phyloP scores from a whole-genome alignment of 768 basidiomycete species.

The Rhizopogon rudus region DNA sequence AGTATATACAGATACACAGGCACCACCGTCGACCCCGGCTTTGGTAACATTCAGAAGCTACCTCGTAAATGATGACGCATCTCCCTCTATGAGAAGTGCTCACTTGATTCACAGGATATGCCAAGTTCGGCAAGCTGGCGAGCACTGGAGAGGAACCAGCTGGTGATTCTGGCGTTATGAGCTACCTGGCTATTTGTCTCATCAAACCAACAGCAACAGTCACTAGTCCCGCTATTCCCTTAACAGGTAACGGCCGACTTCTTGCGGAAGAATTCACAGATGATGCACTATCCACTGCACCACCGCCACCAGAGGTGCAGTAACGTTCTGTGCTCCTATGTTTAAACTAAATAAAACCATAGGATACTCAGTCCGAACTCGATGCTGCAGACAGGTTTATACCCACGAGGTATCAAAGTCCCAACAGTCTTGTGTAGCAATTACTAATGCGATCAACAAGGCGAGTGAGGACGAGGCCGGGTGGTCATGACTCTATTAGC shows the following conservation, averaged over 20 bases:
- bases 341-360: background rate
- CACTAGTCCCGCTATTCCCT: conserved; percentile 6
- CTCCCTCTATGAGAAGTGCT: background rate
- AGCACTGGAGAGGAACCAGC: conserved; percentile 23
- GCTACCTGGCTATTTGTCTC: conserved; percentile 4
- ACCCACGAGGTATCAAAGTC: conserved; percentile 42
- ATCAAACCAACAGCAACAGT: conserved; percentile 7
- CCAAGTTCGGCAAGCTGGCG: conserved; percentile 56
- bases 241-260: conserved; percentile 2
- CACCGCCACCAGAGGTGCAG: conserved; percentile 26
- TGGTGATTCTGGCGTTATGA: conserved; percentile 9
- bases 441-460: conserved; percentile 9
- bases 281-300: conserved; percentile 58
- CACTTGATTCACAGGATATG: conserved; percentile 49
- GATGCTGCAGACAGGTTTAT: conserved; percentile 21
- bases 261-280: conserved; percentile 39
- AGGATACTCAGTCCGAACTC: background rate
- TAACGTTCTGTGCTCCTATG: background rate
- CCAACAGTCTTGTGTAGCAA: background rate
- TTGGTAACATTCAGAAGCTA: conserved; percentile 67
- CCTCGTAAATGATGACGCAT: conserved; percentile 46
- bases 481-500: conserved; percentile 23
- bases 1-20: conserved; percentile 56
- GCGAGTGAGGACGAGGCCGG: conserved; percentile 28
- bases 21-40: conserved; percentile 73